Evolutionary conservation across 129 eudicot species (phyloP).

Genomic region (Oenanthe sinensis): DNA sequence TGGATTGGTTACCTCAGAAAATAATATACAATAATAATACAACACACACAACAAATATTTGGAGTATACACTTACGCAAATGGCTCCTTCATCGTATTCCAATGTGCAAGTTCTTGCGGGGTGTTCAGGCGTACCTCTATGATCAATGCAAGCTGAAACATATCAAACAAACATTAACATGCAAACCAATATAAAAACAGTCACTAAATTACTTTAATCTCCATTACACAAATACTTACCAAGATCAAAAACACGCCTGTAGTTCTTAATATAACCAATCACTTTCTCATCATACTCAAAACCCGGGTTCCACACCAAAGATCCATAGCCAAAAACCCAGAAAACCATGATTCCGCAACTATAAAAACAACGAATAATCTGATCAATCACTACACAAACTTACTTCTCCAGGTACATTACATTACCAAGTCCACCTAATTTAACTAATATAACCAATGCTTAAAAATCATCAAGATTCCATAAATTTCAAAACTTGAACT

Average conservation of each 20-base stretch:
- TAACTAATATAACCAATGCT: not conserved
- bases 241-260: slow-evolving; percentile 81
- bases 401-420: not conserved
- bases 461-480: not conserved
- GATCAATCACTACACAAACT: not conserved
- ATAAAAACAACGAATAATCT: not conserved
- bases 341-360: slow-evolving; percentile 56
- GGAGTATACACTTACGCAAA: slow-evolving; percentile 56
- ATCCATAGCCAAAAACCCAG: slow-evolving; percentile 98
- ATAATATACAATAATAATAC: not conserved
- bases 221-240: slow-evolving; percentile 29
- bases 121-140: slow-evolving; percentile 90
- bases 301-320: slow-evolving; percentile 98
- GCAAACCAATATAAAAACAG: not conserved
- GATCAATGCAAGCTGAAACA: slow-evolving; percentile 89
- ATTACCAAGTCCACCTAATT: not conserved
- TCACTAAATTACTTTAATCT: not conserved
- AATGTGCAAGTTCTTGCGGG: slow-evolving; percentile 97
- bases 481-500: not conserved
- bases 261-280: slow-evolving; percentile 73
- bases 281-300: slow-evolving; percentile 80
- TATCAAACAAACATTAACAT: not conserved
- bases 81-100: slow-evolving; percentile 60
- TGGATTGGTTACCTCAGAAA: not conserved
- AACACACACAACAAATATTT: not conserved